Percentiles rank a stretch among this genome's conserved stretches.
These are phyloP conservation scores for Mrakia frigida DNA, from an alignment of 768 basidiomycete species.

Conservation along the genomic window DNA sequence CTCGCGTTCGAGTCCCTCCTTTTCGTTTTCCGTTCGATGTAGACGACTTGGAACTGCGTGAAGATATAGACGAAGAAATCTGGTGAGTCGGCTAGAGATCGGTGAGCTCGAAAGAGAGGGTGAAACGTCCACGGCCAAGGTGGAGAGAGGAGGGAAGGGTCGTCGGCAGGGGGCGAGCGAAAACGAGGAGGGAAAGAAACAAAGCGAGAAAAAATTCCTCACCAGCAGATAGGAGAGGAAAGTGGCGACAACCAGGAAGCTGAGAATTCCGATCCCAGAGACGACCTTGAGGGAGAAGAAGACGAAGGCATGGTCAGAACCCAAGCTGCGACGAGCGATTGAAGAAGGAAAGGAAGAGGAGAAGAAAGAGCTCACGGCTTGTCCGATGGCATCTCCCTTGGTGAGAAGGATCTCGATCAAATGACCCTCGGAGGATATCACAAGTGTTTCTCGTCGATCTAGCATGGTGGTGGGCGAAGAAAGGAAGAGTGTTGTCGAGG, in stretches of 20 bases:
- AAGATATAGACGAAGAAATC: neutral
- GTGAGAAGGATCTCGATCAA: neutral
- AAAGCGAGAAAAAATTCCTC: neutral
- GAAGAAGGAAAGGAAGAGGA: neutral
- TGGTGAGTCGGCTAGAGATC: too few relatives aligned
- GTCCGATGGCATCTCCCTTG: neutral
- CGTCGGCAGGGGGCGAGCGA: too few relatives aligned
- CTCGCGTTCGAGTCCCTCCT: neutral
- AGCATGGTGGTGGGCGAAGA: too few relatives aligned
- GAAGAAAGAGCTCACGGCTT: neutral
- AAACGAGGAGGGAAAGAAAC: too few relatives aligned
- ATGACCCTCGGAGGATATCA: neutral
- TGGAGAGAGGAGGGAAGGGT: too few relatives aligned
- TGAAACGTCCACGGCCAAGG: too few relatives aligned
- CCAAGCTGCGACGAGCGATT: too few relatives aligned
- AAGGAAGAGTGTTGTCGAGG: too few relatives aligned
- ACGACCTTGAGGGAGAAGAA: neutral
- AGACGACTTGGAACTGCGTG: neutral
- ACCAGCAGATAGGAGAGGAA: neutral
- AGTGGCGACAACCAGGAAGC: neutral
- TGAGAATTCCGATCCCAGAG: neutral
- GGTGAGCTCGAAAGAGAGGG: neutral
- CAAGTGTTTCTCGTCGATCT: neutral
- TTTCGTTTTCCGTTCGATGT: neutral
- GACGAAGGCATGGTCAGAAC: neutral